Base-by-base conservation (phyloP, 1,139 yeast genomes). In the Pichia terricola region DNA sequence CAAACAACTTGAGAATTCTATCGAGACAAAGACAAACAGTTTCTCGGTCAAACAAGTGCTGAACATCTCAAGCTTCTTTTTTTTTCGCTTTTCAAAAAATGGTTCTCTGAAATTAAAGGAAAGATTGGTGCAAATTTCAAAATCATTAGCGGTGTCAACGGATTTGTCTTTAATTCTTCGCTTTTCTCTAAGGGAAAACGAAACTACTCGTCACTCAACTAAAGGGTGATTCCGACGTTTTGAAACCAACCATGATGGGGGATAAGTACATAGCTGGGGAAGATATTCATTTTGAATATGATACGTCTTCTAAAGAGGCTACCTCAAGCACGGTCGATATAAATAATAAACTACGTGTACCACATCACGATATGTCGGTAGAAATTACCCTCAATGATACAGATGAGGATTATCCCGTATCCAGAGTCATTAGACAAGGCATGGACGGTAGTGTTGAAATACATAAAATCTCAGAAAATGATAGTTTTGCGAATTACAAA, bases 361-460 rank as follows among this genome's bases (percentile, higher is more conserved):
- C 37, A 5, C 49, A 36, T 33, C 42, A 37, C 25, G 45, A 49
- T 30, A 30, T 30, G 32, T 8, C 32, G 10, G 32, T 30, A 30
- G 9, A 30, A 30, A 16, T 16, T 16, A 16, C 22, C 22, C 22
- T 16, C 22, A 74, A 73, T 58, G 69, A 77, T 49, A 78, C 81
- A 3, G 71, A 73, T 16, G 73, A 71, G 16, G 86, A 79, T 16
- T 83, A 83, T 58, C 94, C 94, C 1, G 70, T 77, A 5, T 79
- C 87, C 3, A 61, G 94, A 47, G 80, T 83, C 3, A 79, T 83
- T 51, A 81, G 79, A 56, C 82, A 80, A 58, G 82, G 77, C 1
- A 73, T 83, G 3, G 79, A 81, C 58, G 94, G 91, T 3, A 84
- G 81, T 54, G 84, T 83, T 28, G 72, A 82, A 49, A 84, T 84